Conservation (phyloP, 1,139 yeast genomes). For the Candida sp. region DNA sequence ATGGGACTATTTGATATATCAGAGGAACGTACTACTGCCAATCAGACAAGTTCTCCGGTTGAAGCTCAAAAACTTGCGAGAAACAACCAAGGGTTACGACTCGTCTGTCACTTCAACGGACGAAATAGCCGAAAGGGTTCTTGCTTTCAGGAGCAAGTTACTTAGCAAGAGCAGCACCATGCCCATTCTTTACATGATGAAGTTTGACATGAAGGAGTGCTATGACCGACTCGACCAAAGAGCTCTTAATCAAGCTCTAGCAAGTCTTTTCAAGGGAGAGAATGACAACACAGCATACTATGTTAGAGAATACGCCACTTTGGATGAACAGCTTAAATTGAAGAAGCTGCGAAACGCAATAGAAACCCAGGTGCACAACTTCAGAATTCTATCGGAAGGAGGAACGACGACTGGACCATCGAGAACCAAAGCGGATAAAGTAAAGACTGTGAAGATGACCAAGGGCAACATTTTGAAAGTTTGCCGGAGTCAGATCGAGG, state of each 20-base stretch:
- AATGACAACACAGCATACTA: slow-evolving; percentile 18
- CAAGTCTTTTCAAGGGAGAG: slow-evolving; percentile 26
- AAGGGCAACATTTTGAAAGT: slow-evolving; percentile 27
- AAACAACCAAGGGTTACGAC: slow-evolving; percentile 4
- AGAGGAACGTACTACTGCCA: slow-evolving; percentile 25
- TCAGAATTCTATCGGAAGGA: slow-evolving; percentile 4
- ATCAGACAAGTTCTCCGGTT: slow-evolving; percentile 20
- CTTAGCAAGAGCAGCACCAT: slow-evolving; percentile 19
- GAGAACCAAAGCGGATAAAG: slow-evolving; percentile 24
- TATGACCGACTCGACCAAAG: slow-evolving; percentile 74
- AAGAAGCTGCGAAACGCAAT: slow-evolving; percentile 10
- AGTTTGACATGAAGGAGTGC: slow-evolving; percentile 81
- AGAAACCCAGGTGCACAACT: slow-evolving; percentile 12
- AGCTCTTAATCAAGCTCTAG: slow-evolving; percentile 39
- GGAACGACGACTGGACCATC: not conserved
- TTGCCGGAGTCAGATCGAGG: slow-evolving; percentile 28
- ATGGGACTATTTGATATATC: slow-evolving; percentile 19
- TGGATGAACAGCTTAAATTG: slow-evolving; percentile 8
- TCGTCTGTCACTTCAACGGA: slow-evolving; percentile 25
- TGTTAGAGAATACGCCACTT: slow-evolving; percentile 13
- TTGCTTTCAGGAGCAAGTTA: slow-evolving; percentile 19
- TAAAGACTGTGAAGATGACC: slow-evolving; percentile 27
- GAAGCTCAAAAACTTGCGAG: slow-evolving; percentile 20
- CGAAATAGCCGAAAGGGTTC: slow-evolving; percentile 28
- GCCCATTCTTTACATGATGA: slow-evolving; percentile 55